These are phyloP conservation scores for Boletus vermiculosoides DNA, from an alignment of 768 basidiomycete genomes.

Conservation along the genomic window DNA sequence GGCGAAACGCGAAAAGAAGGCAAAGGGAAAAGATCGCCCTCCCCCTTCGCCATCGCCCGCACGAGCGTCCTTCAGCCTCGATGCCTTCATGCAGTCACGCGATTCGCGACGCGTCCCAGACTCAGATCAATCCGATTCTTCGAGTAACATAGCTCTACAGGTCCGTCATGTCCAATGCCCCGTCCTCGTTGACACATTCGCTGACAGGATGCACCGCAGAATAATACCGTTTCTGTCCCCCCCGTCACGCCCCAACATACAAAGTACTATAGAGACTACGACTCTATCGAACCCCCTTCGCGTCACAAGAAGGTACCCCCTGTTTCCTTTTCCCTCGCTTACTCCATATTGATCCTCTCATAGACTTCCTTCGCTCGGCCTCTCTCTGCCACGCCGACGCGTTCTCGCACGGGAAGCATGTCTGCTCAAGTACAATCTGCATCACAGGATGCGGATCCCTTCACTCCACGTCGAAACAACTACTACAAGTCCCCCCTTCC, in stretches of 20 bases:
- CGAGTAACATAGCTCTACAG: conserved; percentile 33
- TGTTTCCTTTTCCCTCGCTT: neutral
- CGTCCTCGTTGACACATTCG: conserved; percentile 20
- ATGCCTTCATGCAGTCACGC: conserved; percentile 55
- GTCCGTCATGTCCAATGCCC: conserved; percentile 35
- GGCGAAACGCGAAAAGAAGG: conserved; percentile 49
- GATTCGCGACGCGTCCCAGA: conserved; percentile 44
- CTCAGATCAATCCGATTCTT: conserved; percentile 32
- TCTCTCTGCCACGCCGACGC: conserved; percentile 47
- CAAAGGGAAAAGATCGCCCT: conserved; percentile 49
- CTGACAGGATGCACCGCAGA: conserved; percentile 30
- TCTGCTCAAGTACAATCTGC: conserved; percentile 27
- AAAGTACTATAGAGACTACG: conserved; percentile 56
- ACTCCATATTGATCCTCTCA: neutral
- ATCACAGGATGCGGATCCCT: conserved; percentile 39
- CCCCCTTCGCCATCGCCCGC: conserved; percentile 53
- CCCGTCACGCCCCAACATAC: conserved; percentile 59
- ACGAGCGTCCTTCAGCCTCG: conserved; percentile 44
- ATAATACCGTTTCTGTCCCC: conserved; percentile 26
- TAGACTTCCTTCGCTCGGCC: conserved; percentile 33
- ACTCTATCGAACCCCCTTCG: conserved; percentile 31
- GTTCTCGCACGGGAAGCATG: conserved; percentile 34
- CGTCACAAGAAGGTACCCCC: conserved; percentile 31
- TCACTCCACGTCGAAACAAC: conserved; percentile 50
- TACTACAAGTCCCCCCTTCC: conserved; percentile 50